Percentiles rank a stretch among this genome's conserved stretches.
Evolutionary conservation across 768 basidiomycete genomes (phyloP).

Genomic region (Mycena crocata): DNA sequence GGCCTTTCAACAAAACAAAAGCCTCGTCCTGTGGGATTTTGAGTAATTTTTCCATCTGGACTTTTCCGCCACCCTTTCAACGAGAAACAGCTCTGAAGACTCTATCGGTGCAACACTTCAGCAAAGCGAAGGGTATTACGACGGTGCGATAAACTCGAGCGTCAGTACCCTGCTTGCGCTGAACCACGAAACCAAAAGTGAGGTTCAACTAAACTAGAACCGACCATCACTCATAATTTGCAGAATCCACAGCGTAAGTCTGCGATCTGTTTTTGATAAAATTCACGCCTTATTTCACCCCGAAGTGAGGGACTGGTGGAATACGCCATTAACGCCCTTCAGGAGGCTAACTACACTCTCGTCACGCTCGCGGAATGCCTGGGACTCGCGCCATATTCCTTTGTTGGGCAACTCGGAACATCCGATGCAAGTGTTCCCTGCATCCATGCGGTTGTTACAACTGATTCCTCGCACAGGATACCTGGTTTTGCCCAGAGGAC

Average conservation of each 20-base stretch:
- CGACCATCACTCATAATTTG: background rate
- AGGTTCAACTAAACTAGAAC: no score
- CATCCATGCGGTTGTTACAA: background rate
- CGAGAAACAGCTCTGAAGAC: constrained; percentile 48
- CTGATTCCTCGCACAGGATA: background rate
- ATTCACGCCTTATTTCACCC: no score
- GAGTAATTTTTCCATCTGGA: constrained; percentile 41
- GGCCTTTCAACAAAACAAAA: constrained; percentile 25
- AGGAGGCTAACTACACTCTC: constrained; percentile 53
- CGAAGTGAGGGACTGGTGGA: constrained; percentile 24
- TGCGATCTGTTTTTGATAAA: background rate
- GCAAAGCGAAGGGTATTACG: constrained; percentile 48
- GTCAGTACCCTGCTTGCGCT: constrained; percentile 50
- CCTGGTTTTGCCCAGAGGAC: background rate
- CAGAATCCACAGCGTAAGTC: constrained; percentile 28
- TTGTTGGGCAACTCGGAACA: background rate
- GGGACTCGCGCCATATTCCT: constrained; percentile 47
- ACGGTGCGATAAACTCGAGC: constrained; percentile 42
- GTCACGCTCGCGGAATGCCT: constrained; percentile 57
- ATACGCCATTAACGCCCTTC: constrained; percentile 40
- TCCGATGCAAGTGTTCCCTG: background rate
- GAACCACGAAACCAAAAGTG: constrained; percentile 39
- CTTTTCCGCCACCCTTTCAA: background rate
- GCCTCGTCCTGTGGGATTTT: constrained; percentile 47
- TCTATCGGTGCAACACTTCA: constrained; percentile 49